A percentile compares a stretch with the other conserved stretches of the same genome.
Conservation (phyloP, 2,329 filamentous ascomycete genomes). For the Trichoderma hamatum region DNA sequence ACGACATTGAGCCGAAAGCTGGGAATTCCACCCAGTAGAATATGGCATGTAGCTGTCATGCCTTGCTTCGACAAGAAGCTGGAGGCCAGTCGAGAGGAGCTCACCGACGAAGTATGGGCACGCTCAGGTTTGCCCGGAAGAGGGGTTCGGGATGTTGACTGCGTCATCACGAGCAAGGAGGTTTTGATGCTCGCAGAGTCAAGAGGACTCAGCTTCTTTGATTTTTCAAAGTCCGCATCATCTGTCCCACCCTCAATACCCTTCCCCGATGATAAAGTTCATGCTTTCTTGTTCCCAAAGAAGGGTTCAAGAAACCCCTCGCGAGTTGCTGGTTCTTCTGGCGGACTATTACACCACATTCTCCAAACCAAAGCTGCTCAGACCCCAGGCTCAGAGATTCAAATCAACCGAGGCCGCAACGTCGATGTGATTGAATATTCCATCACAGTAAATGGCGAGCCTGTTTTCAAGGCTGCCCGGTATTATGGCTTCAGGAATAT, state of each 20-base stretch:
- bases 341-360: constrained; percentile 85
- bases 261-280: constrained; percentile 74
- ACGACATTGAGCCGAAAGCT: constrained; percentile 75
- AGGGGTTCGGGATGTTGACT: constrained; percentile 86
- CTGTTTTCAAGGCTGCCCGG: constrained; percentile 77
- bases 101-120: constrained; percentile 79
- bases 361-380: constrained; percentile 72
- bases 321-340: constrained; percentile 73
- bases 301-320: constrained; percentile 48
- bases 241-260: constrained; percentile 45
- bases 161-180: constrained; percentile 96
- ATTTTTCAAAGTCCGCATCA: constrained; percentile 63
- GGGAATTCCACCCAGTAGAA: constrained; percentile 72
- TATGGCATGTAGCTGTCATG: constrained; percentile 97
- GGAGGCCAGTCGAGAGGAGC: constrained; percentile 89
- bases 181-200: constrained; percentile 86
- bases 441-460: constrained; percentile 60
- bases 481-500: constrained; percentile 99
- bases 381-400: constrained; percentile 72
- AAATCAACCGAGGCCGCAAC: constrained; percentile 77
- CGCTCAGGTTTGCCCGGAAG: constrained; percentile 51
- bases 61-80: constrained; percentile 99
- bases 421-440: constrained; percentile 87
- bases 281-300: constrained; percentile 74
- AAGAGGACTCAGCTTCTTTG: constrained; percentile 75